A percentile compares a stretch with the other conserved stretches of the same genome.
Conservation (phyloP, 129 eudicot species). For the Saposhnikovia divaricata region DNA sequence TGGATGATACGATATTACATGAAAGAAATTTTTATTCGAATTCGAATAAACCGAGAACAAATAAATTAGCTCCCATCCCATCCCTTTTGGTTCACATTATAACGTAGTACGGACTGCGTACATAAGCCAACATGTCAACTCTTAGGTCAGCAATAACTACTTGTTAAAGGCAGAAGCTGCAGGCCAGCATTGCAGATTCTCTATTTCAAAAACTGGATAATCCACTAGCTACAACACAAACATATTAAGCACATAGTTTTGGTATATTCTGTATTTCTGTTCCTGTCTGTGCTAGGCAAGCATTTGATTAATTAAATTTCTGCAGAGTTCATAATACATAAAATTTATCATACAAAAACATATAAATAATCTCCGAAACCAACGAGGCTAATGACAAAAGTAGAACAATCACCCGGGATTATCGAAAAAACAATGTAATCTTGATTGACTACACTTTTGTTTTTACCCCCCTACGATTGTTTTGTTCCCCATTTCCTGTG, state of each 20-base stretch:
- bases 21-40: too few relatives aligned
- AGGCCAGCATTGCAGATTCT: conserved; percentile 4
- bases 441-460: not conserved
- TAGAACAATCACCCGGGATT: not conserved
- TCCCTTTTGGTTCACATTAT: too few relatives aligned
- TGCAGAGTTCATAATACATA: not conserved
- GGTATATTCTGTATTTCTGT: not conserved
- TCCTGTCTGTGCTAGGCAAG: not conserved
- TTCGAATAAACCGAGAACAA: too few relatives aligned
- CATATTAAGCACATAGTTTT: not conserved
- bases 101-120: not conserved
- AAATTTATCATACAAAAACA: not conserved
- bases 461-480: not conserved
- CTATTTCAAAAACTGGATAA: not conserved
- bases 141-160: not conserved
- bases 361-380: not conserved
- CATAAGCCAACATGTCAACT: not conserved
- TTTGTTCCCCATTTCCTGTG: not conserved
- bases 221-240: not conserved
- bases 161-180: not conserved
- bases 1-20: not conserved
- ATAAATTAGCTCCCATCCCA: too few relatives aligned
- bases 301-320: not conserved
- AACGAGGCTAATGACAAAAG: not conserved
- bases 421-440: not conserved